Percentiles rank a stretch among this genome's conserved stretches.
Evolutionary conservation across 2,329 filamentous ascomycete genomes (phyloP).

Genomic region (Fusarium sp.): DNA sequence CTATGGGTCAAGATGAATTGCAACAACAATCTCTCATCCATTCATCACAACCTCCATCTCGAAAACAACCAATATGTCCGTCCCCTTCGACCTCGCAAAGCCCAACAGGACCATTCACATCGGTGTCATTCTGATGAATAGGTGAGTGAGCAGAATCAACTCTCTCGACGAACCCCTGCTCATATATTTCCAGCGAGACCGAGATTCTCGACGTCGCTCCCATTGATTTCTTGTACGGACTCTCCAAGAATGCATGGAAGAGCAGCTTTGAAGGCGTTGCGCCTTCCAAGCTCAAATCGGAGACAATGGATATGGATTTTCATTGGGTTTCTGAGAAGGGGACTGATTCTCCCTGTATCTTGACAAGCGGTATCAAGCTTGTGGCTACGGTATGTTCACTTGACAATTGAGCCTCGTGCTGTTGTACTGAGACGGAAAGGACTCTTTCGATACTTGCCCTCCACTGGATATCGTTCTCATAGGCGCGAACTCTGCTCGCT

Average conservation of each 20-base stretch:
- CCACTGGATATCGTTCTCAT: constrained; percentile 54
- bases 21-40: not conserved
- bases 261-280: constrained; percentile 24
- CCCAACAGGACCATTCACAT: constrained; percentile 18
- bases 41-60: not conserved
- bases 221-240: constrained; percentile 43
- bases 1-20: fast-evolving
- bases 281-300: constrained; percentile 13
- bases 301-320: constrained; percentile 45
- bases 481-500: constrained; percentile 46
- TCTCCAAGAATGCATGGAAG: constrained; percentile 32
- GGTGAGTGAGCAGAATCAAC: not conserved
- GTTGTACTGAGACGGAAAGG: constrained; percentile 32
- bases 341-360: not conserved
- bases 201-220: constrained; percentile 50
- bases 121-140: constrained; percentile 28
- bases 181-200: constrained; percentile 37
- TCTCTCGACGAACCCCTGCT: fast-evolving
- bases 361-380: constrained; percentile 44
- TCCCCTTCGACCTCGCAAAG: constrained; percentile 1
- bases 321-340: constrained; percentile 49
- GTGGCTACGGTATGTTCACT: constrained; percentile 42
- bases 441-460: constrained; percentile 53
- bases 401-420: fast-evolving
- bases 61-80: not conserved